phyloP scores from a whole-genome alignment of 768 basidiomycete species.

The Russula olivacea region DNA sequence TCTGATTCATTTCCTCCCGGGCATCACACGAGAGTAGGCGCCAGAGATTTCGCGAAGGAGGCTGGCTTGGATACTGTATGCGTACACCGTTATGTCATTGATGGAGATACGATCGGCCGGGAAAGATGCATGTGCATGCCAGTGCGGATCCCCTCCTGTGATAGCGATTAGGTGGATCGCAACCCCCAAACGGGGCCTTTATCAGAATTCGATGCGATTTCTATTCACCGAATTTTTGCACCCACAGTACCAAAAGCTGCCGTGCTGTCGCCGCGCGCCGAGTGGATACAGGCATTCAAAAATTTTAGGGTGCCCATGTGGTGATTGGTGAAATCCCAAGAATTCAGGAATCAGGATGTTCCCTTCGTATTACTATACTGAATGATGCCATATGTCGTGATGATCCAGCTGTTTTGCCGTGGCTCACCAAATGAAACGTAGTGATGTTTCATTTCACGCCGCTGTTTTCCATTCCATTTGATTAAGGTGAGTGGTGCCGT shows the following conservation, averaged over 20 bases:
- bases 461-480: constrained; percentile 10
- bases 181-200: neutral
- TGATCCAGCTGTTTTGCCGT: neutral
- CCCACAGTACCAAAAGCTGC: constrained; percentile 31
- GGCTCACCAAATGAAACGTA: neutral
- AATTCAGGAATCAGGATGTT: constrained; percentile 7
- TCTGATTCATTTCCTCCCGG: constrained; percentile 17
- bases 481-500: neutral
- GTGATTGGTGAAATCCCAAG: constrained; percentile 7
- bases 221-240: neutral
- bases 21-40: neutral
- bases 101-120: too few relatives aligned
- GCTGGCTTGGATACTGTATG: too few relatives aligned
- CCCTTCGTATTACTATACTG: neutral
- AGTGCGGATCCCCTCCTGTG: too few relatives aligned
- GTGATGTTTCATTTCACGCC: constrained; percentile 2
- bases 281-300: neutral
- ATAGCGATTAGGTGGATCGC: too few relatives aligned
- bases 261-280: neutral
- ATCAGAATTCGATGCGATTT: constrained; percentile 19
- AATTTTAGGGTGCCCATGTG: neutral
- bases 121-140: too few relatives aligned
- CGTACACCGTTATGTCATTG: neutral
- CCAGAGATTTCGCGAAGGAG: neutral
- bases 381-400: neutral